Base-by-base conservation (phyloP, 768 basidiomycete species). In the Lentinula raphanica region DNA sequence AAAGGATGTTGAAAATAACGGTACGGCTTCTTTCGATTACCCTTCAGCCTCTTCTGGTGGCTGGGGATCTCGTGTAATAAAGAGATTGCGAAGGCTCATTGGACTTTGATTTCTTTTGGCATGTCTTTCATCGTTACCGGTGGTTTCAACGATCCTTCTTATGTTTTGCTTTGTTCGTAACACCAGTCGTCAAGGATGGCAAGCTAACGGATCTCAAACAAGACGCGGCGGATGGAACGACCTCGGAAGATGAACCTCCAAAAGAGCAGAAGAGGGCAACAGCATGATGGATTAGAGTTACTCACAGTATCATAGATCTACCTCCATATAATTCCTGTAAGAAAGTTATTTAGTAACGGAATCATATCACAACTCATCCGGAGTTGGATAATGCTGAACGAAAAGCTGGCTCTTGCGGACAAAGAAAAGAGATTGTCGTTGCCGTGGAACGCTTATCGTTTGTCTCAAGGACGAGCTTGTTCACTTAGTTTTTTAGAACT, bases 11-110 rank as follows among this genome's bases (percentile, higher is more conserved):
- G 65, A 69, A 73, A 76, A 85, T 70, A 87, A 90, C 70, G 90
- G 90, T 92, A 88, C 83, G 90, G 74, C 67, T 73, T 79, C 80
- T 77, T 88, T 87, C 75, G 74, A 76, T 76, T 75, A 75, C 74
- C 66, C 79, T 68, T 73, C 80, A 69, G 74, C 84, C 59, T 72
- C 81, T 68, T 75, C 77, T 66, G 81, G 79, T 74, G 79, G 81
- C 65, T 88, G 87, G 88, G 73, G 85, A 71, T 84, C 83, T 81
- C 82, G 85, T 70, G 74, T 77, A 63, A 85, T 83, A 85, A 76
- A 83, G 73, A 79, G 74, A 72, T 72, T 90, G 66, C 84, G 84
- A 79, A 76, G 74, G 72, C 82, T 88, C 71, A 85, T 82, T 76
- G 82, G 86, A 64, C 74, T 81, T 75, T 92, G 73, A 87, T 80